Base-by-base conservation (phyloP, 2,329 filamentous ascomycete species). In the Aspergillus aculeatus region DNA sequence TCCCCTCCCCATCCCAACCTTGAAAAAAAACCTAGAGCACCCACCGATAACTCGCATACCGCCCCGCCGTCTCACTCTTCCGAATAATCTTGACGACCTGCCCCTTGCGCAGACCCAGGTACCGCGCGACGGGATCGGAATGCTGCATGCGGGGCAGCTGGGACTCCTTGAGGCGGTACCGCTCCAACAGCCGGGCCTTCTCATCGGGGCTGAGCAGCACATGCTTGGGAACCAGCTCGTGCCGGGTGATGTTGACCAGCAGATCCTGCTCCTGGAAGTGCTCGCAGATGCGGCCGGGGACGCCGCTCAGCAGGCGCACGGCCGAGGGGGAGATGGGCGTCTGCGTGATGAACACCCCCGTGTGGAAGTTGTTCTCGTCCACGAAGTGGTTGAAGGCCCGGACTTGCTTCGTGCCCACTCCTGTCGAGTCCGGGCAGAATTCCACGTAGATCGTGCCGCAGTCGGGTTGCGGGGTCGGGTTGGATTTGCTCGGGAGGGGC, bases 61-160 rank as follows among this genome's bases (percentile, higher is more conserved):
- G 85, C 62, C 95, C 95, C 14, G 95, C 95, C 58, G 95, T 99
- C 83, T 98, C 95, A 73, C 89, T 93, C 76, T 89, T 93, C 66
- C 95, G 84, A 71, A 99, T 97, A 70, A 99, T 99, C 86, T 99
- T 99, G 71, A 99, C 95, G 3, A 99, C 93, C 78, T 97, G 91
- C 3, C 93, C 92, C 73, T 93, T 85, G 81, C 90, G 89, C 74
- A 99, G 81, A 12, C 95, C 95, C 57, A 97, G 81, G 76, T 98
- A 99, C 70, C 90, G 88, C 26, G 95, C 91, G 55, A 99, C 92
- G 3, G 95, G 95, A 75, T 99, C 95, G 67, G 90, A 91, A 66
- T 90, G 86, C 77, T 96, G 86, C 69, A 99, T 96, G 58, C 95
- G 85, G 4, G 95, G 95, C 72, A 99, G 82, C 81, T 99, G 95